These are phyloP conservation scores for Xylaria scruposa DNA, from an alignment of 495 filamentous ascomycete species.

Conservation along the genomic window DNA sequence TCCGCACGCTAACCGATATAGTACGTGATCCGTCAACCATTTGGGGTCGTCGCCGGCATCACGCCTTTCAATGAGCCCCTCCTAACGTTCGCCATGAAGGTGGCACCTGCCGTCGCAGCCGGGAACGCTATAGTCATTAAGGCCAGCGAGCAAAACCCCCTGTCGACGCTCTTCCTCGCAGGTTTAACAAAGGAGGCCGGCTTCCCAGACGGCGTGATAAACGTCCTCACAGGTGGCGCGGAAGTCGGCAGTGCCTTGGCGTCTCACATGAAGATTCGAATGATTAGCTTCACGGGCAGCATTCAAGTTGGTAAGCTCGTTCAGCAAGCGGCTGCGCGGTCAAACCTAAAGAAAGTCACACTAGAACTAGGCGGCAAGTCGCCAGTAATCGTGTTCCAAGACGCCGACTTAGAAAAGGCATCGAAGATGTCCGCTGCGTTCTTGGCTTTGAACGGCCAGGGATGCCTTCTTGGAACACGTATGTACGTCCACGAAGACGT, in stretches of 20 bases:
- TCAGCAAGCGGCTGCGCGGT: slow-evolving; percentile 48
- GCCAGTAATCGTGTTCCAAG: slow-evolving; percentile 71
- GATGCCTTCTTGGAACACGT: slow-evolving; percentile 79
- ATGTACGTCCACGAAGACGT: slow-evolving; percentile 71
- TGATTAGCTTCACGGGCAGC: slow-evolving; percentile 65
- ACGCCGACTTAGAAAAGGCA: slow-evolving; percentile 73
- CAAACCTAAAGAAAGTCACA: slow-evolving; percentile 74
- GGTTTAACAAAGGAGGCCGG: slow-evolving; percentile 61
- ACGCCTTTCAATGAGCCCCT: slow-evolving; percentile 52
- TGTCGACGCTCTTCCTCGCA: slow-evolving; percentile 61
- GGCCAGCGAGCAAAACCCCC: slow-evolving; percentile 57
- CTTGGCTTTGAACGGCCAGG: slow-evolving; percentile 78
- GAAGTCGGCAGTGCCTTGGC: slow-evolving; percentile 61
- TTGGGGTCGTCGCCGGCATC: slow-evolving; percentile 41
- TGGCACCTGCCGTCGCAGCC: slow-evolving; percentile 57
- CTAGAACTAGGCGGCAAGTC: slow-evolving; percentile 86
- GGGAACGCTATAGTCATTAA: slow-evolving; percentile 61
- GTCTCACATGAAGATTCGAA: slow-evolving; percentile 57
- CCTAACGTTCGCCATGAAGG: slow-evolving; percentile 57
- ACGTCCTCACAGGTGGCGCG: slow-evolving; percentile 61
- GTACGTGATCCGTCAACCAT: slow-evolving; percentile 43
- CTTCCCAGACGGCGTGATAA: slow-evolving; percentile 64
- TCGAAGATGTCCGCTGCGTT: slow-evolving; percentile 72
- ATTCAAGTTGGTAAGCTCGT: slow-evolving; percentile 53
- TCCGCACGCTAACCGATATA: slow-evolving; percentile 23